phyloP scores from a whole-genome alignment of 2,329 filamentous ascomycete genomes.

The Fusarium neocosmosporiellum region DNA sequence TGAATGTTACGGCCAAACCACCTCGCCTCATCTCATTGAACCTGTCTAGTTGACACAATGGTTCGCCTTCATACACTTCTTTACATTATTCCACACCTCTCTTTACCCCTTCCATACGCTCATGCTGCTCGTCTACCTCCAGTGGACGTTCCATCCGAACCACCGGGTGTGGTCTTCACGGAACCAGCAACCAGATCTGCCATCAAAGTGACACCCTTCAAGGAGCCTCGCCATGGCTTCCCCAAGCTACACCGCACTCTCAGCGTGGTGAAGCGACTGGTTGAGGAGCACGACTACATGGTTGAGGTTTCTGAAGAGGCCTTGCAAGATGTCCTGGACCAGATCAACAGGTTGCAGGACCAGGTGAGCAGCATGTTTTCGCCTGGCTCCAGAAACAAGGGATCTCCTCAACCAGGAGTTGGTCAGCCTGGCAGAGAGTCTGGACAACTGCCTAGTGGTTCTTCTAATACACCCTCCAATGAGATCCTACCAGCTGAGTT shows the following conservation, averaged over 20 bases:
- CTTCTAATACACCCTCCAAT: slow-evolving; percentile 7
- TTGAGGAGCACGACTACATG: slow-evolving; percentile 39
- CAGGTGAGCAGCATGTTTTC: slow-evolving; percentile 44
- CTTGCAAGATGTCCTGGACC: slow-evolving; percentile 43
- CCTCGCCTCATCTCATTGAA: slow-evolving; percentile 2
- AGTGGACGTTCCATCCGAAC: slow-evolving; percentile 7
- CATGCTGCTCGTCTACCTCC: slow-evolving; percentile 23
- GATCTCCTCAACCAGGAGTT: slow-evolving; percentile 8
- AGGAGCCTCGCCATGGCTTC: slow-evolving; percentile 12
- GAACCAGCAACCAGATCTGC: slow-evolving; percentile 17
- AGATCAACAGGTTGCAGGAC: slow-evolving; percentile 43
- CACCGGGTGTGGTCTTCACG: slow-evolving; percentile 15
- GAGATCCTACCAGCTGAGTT: not conserved
- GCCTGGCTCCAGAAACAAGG: slow-evolving; percentile 14
- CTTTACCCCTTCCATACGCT: slow-evolving; percentile 9
- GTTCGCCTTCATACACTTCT: slow-evolving; percentile 35
- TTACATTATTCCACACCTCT: slow-evolving; percentile 26
- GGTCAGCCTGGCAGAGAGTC: slow-evolving; percentile 24
- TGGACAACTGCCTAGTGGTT: slow-evolving; percentile 12
- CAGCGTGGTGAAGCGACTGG: slow-evolving; percentile 35
- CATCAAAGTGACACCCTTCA: slow-evolving; percentile 19
- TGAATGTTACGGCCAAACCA: not conserved
- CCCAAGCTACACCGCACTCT: slow-evolving; percentile 27
- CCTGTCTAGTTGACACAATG: slow-evolving; percentile 34
- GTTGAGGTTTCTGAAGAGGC: slow-evolving; percentile 41